These are phyloP conservation scores for Hypoxylon perforatum DNA, from an alignment of 495 filamentous ascomycete genomes.

Conservation along the genomic window DNA sequence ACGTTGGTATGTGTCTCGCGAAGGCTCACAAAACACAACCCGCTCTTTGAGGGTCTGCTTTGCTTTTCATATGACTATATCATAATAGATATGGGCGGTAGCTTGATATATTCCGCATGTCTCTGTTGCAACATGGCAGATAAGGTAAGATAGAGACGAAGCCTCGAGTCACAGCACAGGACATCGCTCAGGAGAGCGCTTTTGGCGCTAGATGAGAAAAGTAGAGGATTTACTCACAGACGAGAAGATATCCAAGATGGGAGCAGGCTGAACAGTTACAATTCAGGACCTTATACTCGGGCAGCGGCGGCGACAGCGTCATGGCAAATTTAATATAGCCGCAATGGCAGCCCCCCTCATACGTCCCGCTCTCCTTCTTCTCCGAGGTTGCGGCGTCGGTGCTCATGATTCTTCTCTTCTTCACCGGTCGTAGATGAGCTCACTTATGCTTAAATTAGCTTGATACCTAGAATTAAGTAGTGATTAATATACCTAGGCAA, in stretches of 20 bases:
- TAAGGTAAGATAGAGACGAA: no score
- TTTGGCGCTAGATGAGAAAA: not conserved
- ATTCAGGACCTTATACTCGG: slow-evolving; percentile 39
- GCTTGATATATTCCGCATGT: no score
- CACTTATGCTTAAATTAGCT: no score
- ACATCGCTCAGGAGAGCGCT: not conserved
- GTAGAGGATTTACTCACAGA: slow-evolving; percentile 40
- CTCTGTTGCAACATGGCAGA: no score
- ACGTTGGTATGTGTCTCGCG: no score
- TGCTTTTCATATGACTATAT: no score
- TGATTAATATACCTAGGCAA: not conserved
- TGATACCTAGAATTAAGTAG: not conserved
- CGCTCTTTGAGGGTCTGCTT: no score
- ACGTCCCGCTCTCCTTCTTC: slow-evolving; percentile 32
- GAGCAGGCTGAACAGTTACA: slow-evolving; percentile 48
- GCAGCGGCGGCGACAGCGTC: slow-evolving; percentile 44
- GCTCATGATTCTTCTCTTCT: slow-evolving; percentile 1
- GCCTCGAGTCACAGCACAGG: no score
- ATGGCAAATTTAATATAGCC: slow-evolving; percentile 48
- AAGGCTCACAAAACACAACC: no score
- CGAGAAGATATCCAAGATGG: slow-evolving; percentile 45
- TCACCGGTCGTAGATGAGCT: not conserved
- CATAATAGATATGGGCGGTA: no score
- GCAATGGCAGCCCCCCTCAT: slow-evolving; percentile 48
- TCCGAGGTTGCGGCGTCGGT: not conserved